Conservation (phyloP, 768 basidiomycete genomes). For the Mycena vitilis region DNA sequence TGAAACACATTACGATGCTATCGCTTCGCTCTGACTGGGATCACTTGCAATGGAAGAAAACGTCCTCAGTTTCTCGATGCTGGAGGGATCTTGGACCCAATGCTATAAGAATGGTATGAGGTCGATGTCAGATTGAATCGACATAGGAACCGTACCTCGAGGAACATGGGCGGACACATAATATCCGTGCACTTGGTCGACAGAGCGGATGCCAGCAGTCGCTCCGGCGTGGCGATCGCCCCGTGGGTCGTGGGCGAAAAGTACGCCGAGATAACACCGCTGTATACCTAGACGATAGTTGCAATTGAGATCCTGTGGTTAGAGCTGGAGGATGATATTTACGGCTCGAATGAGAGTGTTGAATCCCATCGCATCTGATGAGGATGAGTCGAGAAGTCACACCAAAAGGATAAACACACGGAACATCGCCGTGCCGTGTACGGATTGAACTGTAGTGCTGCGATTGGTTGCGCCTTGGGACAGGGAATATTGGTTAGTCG, state of each 20-base stretch:
- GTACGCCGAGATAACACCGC: slow-evolving; percentile 1
- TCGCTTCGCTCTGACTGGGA: neutral
- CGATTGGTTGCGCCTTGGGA: neutral
- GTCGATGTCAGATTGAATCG: neutral
- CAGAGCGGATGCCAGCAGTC: slow-evolving; percentile 7
- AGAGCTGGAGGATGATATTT: neutral
- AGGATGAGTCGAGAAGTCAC: neutral
- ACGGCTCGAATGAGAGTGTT: slow-evolving; percentile 12
- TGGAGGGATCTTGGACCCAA: slow-evolving; percentile 3
- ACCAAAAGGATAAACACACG: slow-evolving; percentile 16
- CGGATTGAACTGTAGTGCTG: slow-evolving; percentile 1
- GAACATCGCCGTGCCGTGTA: slow-evolving; percentile 14
- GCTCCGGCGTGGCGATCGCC: slow-evolving; percentile 18
- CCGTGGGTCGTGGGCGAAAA: slow-evolving; percentile 16
- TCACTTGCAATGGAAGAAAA: slow-evolving; percentile 2
- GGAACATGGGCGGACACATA: slow-evolving; percentile 18
- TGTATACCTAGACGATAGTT: neutral
- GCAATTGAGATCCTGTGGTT: neutral
- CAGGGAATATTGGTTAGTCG: neutral
- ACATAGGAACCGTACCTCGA: slow-evolving; percentile 11
- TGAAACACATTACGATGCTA: neutral
- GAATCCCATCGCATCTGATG: slow-evolving; percentile 13
- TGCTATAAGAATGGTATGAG: neutral
- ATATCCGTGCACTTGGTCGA: slow-evolving; percentile 17
- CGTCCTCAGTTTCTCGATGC: slow-evolving; percentile 10